Evolutionary conservation across 257 asterid genomes (phyloP).

Genomic region (Leptodermis oblonga): DNA sequence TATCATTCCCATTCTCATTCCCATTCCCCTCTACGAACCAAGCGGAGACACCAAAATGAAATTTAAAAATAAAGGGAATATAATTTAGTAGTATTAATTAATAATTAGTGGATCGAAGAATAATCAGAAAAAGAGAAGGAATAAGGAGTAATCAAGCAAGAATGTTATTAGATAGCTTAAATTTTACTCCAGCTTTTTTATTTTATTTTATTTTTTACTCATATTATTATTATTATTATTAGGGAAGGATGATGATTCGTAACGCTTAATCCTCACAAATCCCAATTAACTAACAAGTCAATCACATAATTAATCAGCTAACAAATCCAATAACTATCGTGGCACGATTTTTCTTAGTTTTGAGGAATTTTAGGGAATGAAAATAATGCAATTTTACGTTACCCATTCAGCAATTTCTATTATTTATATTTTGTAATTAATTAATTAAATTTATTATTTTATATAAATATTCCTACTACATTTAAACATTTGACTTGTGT

Average conservation of each 20-base stretch:
- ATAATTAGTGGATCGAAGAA: no score
- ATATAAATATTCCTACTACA: no score
- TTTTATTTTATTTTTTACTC: constrained; percentile 26
- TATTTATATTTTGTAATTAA: not conserved
- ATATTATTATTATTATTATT: constrained; percentile 33
- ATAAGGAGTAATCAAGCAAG: constrained; percentile 21
- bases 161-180: constrained; percentile 50
- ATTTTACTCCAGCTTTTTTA: constrained; percentile 36
- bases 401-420: not conserved
- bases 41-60: not conserved
- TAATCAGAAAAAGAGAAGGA: constrained; percentile 3
- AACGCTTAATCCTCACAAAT: constrained; percentile 74
- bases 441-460: not conserved
- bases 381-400: constrained; percentile 37
- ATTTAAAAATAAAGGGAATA: not conserved
- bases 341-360: constrained; percentile 9
- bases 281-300: constrained; percentile 54
- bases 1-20: no score
- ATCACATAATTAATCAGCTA: constrained; percentile 4
- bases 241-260: constrained; percentile 43
- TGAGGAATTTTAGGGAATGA: constrained; percentile 33
- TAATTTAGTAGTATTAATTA: no score
- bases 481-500: constrained; percentile 1
- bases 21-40: no score
- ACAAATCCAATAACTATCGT: not conserved